Percentiles rank a stretch among this genome's conserved stretches.
phyloP scores from a whole-genome alignment of 2,329 filamentous ascomycete species.

The Aureobasidium namibiae region DNA sequence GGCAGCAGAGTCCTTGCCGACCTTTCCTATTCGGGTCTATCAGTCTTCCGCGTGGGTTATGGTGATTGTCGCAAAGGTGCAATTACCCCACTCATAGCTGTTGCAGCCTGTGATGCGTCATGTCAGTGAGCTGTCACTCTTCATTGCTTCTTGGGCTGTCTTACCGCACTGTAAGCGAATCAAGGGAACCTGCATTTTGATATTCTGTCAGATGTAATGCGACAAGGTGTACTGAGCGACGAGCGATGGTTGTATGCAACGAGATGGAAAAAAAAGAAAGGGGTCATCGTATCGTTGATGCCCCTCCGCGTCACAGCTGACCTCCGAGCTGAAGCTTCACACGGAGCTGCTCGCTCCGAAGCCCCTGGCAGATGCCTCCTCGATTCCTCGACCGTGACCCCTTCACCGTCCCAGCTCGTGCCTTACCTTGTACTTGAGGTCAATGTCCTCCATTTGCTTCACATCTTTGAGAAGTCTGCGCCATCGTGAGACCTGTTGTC shows the following conservation, averaged over 20 bases:
- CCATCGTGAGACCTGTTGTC: no score
- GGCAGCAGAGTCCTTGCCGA: constrained; percentile 77
- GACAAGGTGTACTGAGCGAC: background rate
- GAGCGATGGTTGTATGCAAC: background rate
- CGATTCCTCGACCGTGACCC: background rate
- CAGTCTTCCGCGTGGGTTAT: constrained; percentile 11
- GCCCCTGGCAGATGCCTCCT: background rate
- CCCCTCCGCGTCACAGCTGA: background rate
- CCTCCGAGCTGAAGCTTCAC: background rate
- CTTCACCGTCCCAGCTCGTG: background rate
- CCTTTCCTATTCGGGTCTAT: constrained; percentile 56
- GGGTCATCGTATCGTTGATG: no score
- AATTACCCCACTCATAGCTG: constrained; percentile 89
- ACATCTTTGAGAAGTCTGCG: background rate
- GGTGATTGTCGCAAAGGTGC: background rate
- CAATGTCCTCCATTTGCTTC: background rate
- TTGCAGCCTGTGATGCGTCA: constrained; percentile 65
- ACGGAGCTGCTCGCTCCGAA: background rate
- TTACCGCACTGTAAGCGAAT: constrained; percentile 72
- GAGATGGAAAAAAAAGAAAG: background rate
- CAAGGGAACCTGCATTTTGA: constrained; percentile 65
- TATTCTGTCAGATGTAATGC: background rate
- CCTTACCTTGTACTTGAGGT: background rate
- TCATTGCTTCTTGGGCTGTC: constrained; percentile 26
- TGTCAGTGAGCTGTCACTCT: constrained; percentile 5